Evolutionary conservation across 1,284 basidiomycete species (phyloP).

Genomic region (Marasmius tenuissimus): DNA sequence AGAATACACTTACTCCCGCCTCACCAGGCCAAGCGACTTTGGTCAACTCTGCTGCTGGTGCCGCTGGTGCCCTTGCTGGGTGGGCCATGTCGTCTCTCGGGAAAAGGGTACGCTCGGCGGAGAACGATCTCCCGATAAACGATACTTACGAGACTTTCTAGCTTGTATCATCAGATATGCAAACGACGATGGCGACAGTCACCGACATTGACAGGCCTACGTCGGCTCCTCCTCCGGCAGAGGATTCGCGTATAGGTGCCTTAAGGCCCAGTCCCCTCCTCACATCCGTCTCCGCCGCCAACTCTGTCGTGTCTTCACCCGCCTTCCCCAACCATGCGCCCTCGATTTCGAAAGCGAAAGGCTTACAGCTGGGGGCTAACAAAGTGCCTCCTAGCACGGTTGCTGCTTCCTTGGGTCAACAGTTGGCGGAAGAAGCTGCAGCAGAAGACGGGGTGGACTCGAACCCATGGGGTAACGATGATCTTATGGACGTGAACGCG

Average conservation of each 20-base stretch:
- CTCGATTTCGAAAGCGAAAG: constrained; percentile 49
- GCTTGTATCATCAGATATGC: constrained; percentile 72
- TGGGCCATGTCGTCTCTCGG: constrained; percentile 92
- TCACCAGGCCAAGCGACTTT: constrained; percentile 53
- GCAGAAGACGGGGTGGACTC: constrained; percentile 40
- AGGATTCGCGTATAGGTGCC: constrained; percentile 15
- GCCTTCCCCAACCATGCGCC: constrained; percentile 8
- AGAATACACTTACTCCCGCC: constrained; percentile 17
- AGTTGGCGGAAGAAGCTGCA: constrained; percentile 60
- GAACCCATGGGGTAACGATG: constrained; percentile 72
- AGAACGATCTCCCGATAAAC: not conserved
- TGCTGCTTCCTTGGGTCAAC: constrained; percentile 41
- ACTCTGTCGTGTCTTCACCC: constrained; percentile 19
- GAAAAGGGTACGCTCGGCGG: constrained; percentile 58
- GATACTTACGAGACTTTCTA: constrained; percentile 25
- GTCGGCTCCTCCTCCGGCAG: constrained; percentile 31
- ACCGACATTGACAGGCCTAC: constrained; percentile 35
- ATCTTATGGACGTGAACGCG: constrained; percentile 89
- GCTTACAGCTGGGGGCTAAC: constrained; percentile 69
- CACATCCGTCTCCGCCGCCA: constrained; percentile 18
- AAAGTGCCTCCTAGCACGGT: constrained; percentile 40
- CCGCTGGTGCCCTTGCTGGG: constrained; percentile 86
- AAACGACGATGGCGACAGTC: constrained; percentile 55
- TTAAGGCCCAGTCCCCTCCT: constrained; percentile 14
- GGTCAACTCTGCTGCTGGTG: constrained; percentile 85